Base-by-base conservation (phyloP, 2,329 filamentous ascomycete species). In the Ophiostoma tasmaniense region DNA sequence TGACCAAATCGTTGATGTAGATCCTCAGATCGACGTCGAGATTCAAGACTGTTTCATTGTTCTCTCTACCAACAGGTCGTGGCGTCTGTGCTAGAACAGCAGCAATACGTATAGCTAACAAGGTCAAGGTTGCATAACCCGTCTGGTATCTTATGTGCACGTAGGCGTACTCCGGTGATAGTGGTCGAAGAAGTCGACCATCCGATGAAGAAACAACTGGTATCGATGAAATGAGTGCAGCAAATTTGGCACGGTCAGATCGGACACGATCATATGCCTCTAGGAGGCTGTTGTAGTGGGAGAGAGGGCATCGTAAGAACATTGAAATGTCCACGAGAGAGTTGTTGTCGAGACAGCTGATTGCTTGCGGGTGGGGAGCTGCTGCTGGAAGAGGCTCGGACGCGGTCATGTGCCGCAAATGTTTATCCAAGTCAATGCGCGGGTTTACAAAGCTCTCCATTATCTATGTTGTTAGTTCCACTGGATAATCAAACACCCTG, bases 391-490 rank as follows among this genome's bases (percentile, higher is more conserved):
- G 55, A 61, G 55, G 55, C 55, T 28, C 13, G 11, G 25, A n/a
- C 14, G 30, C 55, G 14, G 25, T 33, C 55, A 61, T 61, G 3
- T 14, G 5, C 30, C 25, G 55, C 25, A 61, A 61, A n/a, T 61
- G 55, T 20, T 20, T 17, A 45, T 71, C 70, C 17, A 72, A 33
- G 7, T 45, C 37, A 28, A 72, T 71, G 64, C 68, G 70, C 1
- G 69, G 70, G 64, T 72, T 72, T 66, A 71, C 28, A 50, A 69
- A 67, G 25, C 68, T 69, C 35, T 72, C 71, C 35, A 72, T 62
- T n/a, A 70, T 59, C 70, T 71, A 25, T 61, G 7, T 30, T 28
- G 22, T 61, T 30, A 28, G 25, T 28, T 17, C 11, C 55, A 39
- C 37, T 11, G 37, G 33, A 33, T 39, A 14, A 3, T 3, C 13